Conservation (phyloP, 495 filamentous ascomycete genomes). For the Penicillium lagena region DNA sequence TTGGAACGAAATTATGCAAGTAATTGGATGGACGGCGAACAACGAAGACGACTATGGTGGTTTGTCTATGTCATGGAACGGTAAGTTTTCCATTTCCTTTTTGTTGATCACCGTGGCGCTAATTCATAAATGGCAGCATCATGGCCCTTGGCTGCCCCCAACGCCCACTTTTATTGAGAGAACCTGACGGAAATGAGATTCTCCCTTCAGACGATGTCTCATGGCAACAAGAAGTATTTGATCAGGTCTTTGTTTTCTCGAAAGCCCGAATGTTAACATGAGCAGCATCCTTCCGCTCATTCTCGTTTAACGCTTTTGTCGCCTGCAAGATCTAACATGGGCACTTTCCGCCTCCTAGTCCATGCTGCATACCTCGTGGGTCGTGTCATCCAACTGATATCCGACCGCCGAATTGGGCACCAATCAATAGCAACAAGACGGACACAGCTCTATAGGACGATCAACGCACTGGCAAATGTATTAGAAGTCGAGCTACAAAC, state of each 20-base stretch:
- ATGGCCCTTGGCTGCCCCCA: constrained; percentile 6
- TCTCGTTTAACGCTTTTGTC: constrained; percentile 3
- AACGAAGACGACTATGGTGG: constrained; percentile 10
- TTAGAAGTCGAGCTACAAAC: constrained; percentile 7
- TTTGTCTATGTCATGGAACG: constrained; percentile 9
- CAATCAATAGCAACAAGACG: neutral
- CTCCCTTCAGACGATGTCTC: constrained; percentile 6
- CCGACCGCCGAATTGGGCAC: neutral
- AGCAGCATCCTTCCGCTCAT: neutral
- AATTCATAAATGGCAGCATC: neutral
- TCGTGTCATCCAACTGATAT: constrained; percentile 3
- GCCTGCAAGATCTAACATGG: constrained; percentile 8
- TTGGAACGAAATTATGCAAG: no score
- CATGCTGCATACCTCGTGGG: constrained; percentile 9
- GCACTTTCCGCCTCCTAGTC: constrained; percentile 7
- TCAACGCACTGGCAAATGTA: constrained; percentile 2
- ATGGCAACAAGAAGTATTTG: constrained; percentile 4
- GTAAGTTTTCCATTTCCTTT: neutral
- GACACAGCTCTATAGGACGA: constrained; percentile 7
- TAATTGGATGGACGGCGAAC: constrained; percentile 5
- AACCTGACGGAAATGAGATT: constrained; percentile 1
- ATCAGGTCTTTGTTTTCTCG: no score
- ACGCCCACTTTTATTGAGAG: constrained; percentile 1
- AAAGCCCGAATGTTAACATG: neutral
- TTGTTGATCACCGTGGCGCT: neutral